Base-by-base conservation (phyloP, 2,329 filamentous ascomycete genomes). In the Epichloe gansuensis region DNA sequence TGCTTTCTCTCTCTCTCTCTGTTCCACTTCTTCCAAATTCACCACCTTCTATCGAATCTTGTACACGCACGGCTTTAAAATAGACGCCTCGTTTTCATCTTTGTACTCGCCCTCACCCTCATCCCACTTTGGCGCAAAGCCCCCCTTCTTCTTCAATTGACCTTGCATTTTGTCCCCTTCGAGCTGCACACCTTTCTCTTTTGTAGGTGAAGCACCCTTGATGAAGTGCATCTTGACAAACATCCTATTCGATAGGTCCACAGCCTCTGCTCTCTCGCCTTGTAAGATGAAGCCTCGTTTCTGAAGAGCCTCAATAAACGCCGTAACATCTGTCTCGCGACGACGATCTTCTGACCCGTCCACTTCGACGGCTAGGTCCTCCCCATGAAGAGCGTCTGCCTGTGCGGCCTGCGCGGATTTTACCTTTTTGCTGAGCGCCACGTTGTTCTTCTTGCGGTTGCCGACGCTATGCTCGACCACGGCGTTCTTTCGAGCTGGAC, bases 211-310 rank as follows among this genome's bases (percentile, higher is more conserved):
- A 21, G 81, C 81, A n/a, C 78, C 81, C 72, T 97, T 98, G 61
- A 90, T 74, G 68, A 98, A 98, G 60, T 85, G 82, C 89, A 98
- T 91, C 71, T 85, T 88, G 59, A 97, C 91, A 72, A 98, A 98
- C 93, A 98, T 98, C 71, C 86, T 94, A 71, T 98, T 98, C 52
- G 78, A 80, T 62, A 94, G 72, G 70, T 98, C 89, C 9, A 95
- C 76, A 0, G 84, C 80, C 46, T 67, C 64, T 25, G 67, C 68
- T 56, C 72, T 77, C 59, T 77, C 79, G 8, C 80, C 80, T 60
- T 85, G 85, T 34, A 96, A 75, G n/a, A 90, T 74, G 62, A 98
- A 96, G 0, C 93, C 93, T 21, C 90, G 77, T 59, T 83, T 82
- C 49, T 77, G 73, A 56, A 97, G 77, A 1, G 91, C 89, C 49